These are phyloP conservation scores for Wickerhamomyces bisporus DNA, from an alignment of 805 yeast species.

Conservation along the genomic window DNA sequence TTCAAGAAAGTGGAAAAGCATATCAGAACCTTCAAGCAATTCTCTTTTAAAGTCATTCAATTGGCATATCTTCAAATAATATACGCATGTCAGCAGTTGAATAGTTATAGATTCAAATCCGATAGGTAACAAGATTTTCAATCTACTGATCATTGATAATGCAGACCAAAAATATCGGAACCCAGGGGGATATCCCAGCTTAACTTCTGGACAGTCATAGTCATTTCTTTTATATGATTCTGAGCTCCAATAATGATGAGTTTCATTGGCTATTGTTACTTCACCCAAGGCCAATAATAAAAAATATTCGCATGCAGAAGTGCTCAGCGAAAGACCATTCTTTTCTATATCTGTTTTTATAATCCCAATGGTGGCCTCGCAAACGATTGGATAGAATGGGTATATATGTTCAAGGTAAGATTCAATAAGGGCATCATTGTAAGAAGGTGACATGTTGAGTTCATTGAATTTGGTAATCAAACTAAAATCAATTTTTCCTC, in stretches of 20 bases:
- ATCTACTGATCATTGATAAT: slow-evolving; percentile 1
- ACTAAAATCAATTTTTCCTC: neutral
- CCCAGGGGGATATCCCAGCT: slow-evolving; percentile 1
- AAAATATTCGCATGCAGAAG: slow-evolving; percentile 3
- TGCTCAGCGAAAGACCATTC: neutral
- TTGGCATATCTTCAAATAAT: slow-evolving; percentile 2
- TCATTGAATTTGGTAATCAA: neutral
- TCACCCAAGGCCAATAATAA: slow-evolving; percentile 4
- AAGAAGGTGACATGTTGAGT: neutral
- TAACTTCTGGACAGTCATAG: neutral
- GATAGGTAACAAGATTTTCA: neutral
- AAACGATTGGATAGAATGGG: slow-evolving; percentile 4
- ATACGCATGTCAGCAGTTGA: slow-evolving; percentile 2
- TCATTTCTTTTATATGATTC: neutral
- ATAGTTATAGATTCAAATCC: slow-evolving; percentile 2
- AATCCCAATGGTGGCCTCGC: slow-evolving; percentile 1
- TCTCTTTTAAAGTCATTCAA: slow-evolving; percentile 1
- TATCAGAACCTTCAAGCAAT: slow-evolving; percentile 3
- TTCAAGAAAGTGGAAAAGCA: slow-evolving; percentile 1
- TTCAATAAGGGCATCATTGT: slow-evolving; percentile 1
- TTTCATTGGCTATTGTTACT: slow-evolving; percentile 2
- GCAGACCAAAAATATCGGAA: slow-evolving; percentile 5
- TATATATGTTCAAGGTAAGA: slow-evolving; percentile 4
- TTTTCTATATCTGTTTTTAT: neutral
- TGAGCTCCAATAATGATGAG: slow-evolving; percentile 4